Percentiles rank a stretch among this genome's conserved stretches.
Evolutionary conservation across 768 basidiomycete genomes (phyloP).

Genomic region (Tricholoma terreum): DNA sequence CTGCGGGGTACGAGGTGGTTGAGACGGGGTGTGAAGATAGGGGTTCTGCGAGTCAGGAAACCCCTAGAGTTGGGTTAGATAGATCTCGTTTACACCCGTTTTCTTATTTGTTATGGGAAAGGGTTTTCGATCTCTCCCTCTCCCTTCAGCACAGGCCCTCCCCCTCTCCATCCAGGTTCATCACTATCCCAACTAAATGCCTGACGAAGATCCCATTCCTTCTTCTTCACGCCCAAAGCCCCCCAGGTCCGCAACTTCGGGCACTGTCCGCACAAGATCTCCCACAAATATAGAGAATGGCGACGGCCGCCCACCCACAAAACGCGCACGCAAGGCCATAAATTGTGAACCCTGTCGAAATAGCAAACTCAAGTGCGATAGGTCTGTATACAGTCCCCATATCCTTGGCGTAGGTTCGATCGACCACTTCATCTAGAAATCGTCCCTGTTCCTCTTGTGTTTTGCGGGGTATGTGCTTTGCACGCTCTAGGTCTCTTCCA

Average conservation of each 20-base stretch:
- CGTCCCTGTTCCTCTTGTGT: constrained; percentile 89
- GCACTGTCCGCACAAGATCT: constrained; percentile 49
- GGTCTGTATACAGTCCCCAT: constrained; percentile 39
- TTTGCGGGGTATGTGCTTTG: constrained; percentile 57
- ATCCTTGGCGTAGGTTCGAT: constrained; percentile 8
- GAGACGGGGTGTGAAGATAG: too few relatives aligned
- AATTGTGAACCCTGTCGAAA: constrained; percentile 88
- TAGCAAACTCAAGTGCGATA: constrained; percentile 87
- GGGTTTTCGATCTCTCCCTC: constrained; percentile 24
- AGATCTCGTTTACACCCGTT: constrained; percentile 8
- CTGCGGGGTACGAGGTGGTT: too few relatives aligned
- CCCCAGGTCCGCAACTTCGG: constrained; percentile 35
- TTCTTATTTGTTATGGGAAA: constrained; percentile 9
- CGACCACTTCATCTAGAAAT: constrained; percentile 45
- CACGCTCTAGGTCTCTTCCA: background rate
- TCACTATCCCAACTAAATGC: too few relatives aligned
- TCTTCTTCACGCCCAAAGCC: constrained; percentile 44
- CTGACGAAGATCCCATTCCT: constrained; percentile 37
- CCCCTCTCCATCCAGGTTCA: constrained; percentile 5
- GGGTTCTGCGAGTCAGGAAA: too few relatives aligned
- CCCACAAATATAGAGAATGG: constrained; percentile 44
- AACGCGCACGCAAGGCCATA: constrained; percentile 82
- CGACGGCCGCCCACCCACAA: constrained; percentile 68
- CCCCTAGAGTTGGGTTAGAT: constrained; percentile 7
- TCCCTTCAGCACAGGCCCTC: too few relatives aligned